phyloP scores from a whole-genome alignment of 83 land plant species.

The Picea engelmannii region DNA sequence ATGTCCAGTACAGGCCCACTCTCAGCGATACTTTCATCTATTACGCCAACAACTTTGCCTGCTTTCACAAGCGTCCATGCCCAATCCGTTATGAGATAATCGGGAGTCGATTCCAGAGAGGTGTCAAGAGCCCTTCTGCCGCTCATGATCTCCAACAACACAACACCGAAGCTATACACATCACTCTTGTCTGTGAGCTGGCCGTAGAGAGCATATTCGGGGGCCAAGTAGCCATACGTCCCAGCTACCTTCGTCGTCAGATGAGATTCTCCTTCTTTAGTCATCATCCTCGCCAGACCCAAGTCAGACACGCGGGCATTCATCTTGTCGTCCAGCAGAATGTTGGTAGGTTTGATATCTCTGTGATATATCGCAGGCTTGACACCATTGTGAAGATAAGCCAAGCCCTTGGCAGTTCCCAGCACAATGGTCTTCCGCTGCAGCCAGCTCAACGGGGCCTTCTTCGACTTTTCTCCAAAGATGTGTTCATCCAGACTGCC shows the following conservation, averaged over 20 bases:
- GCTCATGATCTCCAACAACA: slow-evolving; percentile 30
- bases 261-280: neutral
- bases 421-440: slow-evolving; percentile 45
- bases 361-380: slow-evolving; percentile 70
- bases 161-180: neutral
- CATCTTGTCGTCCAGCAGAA: slow-evolving; percentile 51
- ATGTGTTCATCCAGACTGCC: neutral
- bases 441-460: slow-evolving; percentile 46
- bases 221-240: neutral
- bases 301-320: slow-evolving; percentile 75
- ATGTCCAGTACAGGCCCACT: neutral
- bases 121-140: neutral
- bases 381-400: slow-evolving; percentile 78
- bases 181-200: too few species aligned
- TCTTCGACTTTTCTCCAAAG: slow-evolving; percentile 19
- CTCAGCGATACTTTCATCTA: neutral
- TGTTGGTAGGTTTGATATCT: slow-evolving; percentile 39
- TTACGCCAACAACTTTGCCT: neutral
- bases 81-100: slow-evolving; percentile 4
- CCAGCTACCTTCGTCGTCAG: neutral
- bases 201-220: too few species aligned
- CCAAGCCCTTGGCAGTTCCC: slow-evolving; percentile 71
- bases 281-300: slow-evolving; percentile 53
- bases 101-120: neutral
- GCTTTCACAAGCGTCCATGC: neutral